Evolutionary conservation across 129 eudicot species (phyloP).

Genomic region (Oenanthe sinensis): DNA sequence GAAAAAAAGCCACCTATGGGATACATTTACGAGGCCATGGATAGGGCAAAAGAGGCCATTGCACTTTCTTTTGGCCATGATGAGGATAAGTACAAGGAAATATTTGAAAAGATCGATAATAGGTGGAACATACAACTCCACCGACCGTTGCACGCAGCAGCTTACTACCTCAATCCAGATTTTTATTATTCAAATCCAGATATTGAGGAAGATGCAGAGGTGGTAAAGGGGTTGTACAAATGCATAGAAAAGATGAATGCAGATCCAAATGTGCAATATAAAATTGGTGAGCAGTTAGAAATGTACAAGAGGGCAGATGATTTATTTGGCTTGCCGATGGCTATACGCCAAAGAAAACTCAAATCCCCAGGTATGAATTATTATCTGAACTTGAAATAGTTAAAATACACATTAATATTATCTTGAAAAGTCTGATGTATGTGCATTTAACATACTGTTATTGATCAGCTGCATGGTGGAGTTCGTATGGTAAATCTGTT

Average conservation of each 20-base stretch:
- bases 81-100: not conserved
- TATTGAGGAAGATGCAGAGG: not conserved
- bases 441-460: not conserved
- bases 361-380: not conserved
- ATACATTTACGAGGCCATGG: no score
- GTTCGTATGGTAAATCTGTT: not conserved
- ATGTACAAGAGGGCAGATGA: not conserved
- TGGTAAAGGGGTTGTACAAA: not conserved
- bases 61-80: constrained; percentile 3
- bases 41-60: constrained; percentile 27
- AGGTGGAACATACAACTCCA: constrained; percentile 17
- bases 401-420: no score
- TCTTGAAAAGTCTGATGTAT: no score
- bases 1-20: no score
- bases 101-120: not conserved
- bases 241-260: not conserved
- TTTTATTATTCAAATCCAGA: not conserved
- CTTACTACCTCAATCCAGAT: constrained; percentile 9
- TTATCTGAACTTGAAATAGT: no score
- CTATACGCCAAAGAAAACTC: not conserved
- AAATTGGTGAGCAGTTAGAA: not conserved
- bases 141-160: no score
- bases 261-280: not conserved
- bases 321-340: not conserved
- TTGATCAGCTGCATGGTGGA: not conserved